Evolutionary conservation across 2,329 filamentous ascomycete genomes (phyloP), one percentile per base, ranked within the genome.

Genomic region (Aureobasidium sp.): DNA sequence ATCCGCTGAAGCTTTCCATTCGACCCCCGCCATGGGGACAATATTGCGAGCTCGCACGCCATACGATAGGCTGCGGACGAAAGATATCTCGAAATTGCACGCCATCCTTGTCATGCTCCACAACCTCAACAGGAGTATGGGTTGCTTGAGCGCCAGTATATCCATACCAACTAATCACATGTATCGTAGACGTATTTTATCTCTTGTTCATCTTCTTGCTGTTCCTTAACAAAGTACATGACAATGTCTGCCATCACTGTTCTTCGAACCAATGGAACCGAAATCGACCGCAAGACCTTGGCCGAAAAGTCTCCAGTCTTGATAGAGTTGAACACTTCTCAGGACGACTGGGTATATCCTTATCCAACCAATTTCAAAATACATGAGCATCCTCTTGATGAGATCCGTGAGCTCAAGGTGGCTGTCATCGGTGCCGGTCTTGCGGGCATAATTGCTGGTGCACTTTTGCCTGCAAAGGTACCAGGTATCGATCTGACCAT

Each of bases 381-480:
- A 24, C 63, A 65, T 24, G 69, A 71, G 34, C 67, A 69, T 44
- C 64, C 69, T 12, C 67, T 71, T 37, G 70, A 71, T 57, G 66
- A 71, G 15, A 47, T 68, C 10, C 66, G 66, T 27, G 43, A 60
- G 15, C 63, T 71, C 32, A 69, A 69, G 59, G 84, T 87, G 1
- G 83, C 81, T 0, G 79, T 89, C 0, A 81, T 89, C 36, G 87
- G 87, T 1, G 86, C 84, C 9, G 87, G 86, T 34, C 72, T 89
- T 0, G 73, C 84, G 0, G 87, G 87, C 3, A 80, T 88, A 39
- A 81, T 82, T 5, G 84, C 87, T 1, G 88, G 87, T 0, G 79
- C 85, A 8, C 73, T 90, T 9, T 75, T 92, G 0, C 87, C 87
- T 0, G 80, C 76, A 10, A 91, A 91, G 66, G 83, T 91, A 0